Base-by-base conservation (phyloP, 192 early-diverging fungal species). In the Chytriomyces sp. region DNA sequence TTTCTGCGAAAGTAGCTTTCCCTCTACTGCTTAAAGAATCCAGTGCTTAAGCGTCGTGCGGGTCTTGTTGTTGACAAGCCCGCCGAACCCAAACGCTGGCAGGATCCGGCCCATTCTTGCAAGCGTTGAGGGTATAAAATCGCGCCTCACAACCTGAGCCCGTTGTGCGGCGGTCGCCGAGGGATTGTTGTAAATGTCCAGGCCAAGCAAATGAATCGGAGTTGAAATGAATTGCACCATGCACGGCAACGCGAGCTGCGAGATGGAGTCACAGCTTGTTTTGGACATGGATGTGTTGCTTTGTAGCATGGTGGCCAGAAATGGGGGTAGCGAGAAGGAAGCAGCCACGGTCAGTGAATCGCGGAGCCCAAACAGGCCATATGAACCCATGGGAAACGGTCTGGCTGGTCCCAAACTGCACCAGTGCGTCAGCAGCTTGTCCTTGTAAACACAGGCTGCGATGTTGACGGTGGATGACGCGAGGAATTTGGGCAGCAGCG, bases 51-150 rank as follows among this genome's bases (percentile, higher is more conserved):
- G 10, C 10, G n/a, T 23, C 5, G 23, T 18, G 9, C 71, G n/a
- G n/a, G 43, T 63, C 18, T 63, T 16, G 45, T 79, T 67, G 65
- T 85, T 85, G 11, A 72, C 70, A 16, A 86, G 71, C 26, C 82
- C 85, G 26, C 80, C 82, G 9, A 86, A 77, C 18, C 82, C 82
- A 82, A 80, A 86, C 62, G 83, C 85, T 7, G 85, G 83, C 16
- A 73, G 26, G 9, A 48, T 73, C 9, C 71, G 50, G 68, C 79
- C 77, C 63, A 86, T 82, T 28, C 85, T 57, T 23, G 75, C 77
- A 24, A 20, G 7, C 2, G 80, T 75, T 65, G 82, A 78, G 35
- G 28, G 61, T 23, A 23, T 28, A 49, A 83, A 84, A 49, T 84
- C 78, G 13, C 61, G 24, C 24, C 48, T 48, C 50, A 84, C 80